Percentiles rank a stretch among this genome's conserved stretches.
Conservation (phyloP, 495 filamentous ascomycete genomes). For the Aspergillus homomorphus region DNA sequence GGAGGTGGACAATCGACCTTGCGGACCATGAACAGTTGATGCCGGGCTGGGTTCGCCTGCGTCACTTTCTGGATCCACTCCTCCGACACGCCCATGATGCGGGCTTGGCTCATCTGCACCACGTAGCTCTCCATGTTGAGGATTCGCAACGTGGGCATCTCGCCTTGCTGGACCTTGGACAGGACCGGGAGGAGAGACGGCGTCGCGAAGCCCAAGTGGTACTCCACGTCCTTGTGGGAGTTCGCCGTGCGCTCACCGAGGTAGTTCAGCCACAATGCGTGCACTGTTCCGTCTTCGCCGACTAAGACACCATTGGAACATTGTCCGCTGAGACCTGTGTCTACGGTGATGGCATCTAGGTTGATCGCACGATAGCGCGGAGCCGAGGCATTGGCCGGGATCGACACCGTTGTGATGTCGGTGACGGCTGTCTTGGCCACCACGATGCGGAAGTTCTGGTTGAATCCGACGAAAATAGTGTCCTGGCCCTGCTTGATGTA, state of each 20-base stretch:
- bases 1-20: conserved; percentile 76
- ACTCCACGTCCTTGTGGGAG: conserved; percentile 87
- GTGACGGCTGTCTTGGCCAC: conserved; percentile 93
- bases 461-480: conserved; percentile 95
- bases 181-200: conserved; percentile 83
- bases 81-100: conserved; percentile 95
- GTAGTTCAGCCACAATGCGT: conserved; percentile 95
- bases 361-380: conserved; percentile 96
- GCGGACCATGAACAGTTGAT: conserved; percentile 98
- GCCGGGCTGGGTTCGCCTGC: conserved; percentile 77
- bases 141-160: conserved; percentile 77
- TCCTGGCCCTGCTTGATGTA: conserved; percentile 85
- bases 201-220: conserved; percentile 90
- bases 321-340: conserved; percentile 83
- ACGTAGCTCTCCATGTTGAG: conserved; percentile 91
- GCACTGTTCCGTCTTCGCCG: conserved; percentile 83
- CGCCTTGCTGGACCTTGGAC: conserved; percentile 75
- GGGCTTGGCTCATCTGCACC: conserved; percentile 95
- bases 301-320: conserved; percentile 95
- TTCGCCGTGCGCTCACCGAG: conserved; percentile 80
- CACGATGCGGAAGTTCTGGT: conserved; percentile 89
- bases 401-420: conserved; percentile 95
- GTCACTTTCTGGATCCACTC: conserved; percentile 92
- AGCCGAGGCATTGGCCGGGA: conserved; percentile 85
- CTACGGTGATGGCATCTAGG: conserved; percentile 94